Evolutionary conservation across 2,329 filamentous ascomycete genomes (phyloP), one percentile per base, ranked within the genome.

Genomic region (Alternaria angustiovoidea): DNA sequence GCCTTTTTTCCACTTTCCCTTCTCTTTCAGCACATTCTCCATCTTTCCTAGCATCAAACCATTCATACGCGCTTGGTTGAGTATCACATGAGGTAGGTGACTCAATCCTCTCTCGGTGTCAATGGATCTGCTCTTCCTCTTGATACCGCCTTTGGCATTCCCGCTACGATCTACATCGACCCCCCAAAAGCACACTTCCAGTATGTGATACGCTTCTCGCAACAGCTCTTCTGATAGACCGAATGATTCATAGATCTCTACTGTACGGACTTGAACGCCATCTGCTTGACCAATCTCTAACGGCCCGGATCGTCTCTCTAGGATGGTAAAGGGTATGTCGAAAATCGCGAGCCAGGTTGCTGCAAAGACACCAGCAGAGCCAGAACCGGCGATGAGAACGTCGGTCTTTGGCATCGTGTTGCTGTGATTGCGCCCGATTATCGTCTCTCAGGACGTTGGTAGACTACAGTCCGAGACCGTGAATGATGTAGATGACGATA

Each of bases 191-290:
- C 80, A 80, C 18, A 90, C 86, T 77, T 90, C 89, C 3, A 89
- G 80, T 73, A 91, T 86, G 67, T 88, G 88, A 69, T 89, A 89
- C 2, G 86, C 83, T 67, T 91, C 89, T 22, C 87, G 85, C 80
- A 88, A 86, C 3, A 86, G 82, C 8, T 85, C 81, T 60, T 91
- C 85, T 1, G 82, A 87, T 43, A 93, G 83, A 1, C 87, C 89
- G 62, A 93, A 89, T 7, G 85, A 87, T 66, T 93, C 88, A 56
- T 92, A 86, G n/a, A 92, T 90, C 75, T 93, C 88, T 2, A 91
- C 80, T 0, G 88, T 91, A 2, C 89, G 86, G 63, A 85, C 86
- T 76, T 91, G 87, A 2, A 90, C 79, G 2, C 86, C 86, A 64
- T 91, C 88, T 14, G 88, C 89, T 74, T 90, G 87, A 3, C 88